Percentiles rank a stretch among this genome's conserved stretches.
Conservation (phyloP, 2,329 filamentous ascomycete species). For the Calonectria pseudoturangicola region DNA sequence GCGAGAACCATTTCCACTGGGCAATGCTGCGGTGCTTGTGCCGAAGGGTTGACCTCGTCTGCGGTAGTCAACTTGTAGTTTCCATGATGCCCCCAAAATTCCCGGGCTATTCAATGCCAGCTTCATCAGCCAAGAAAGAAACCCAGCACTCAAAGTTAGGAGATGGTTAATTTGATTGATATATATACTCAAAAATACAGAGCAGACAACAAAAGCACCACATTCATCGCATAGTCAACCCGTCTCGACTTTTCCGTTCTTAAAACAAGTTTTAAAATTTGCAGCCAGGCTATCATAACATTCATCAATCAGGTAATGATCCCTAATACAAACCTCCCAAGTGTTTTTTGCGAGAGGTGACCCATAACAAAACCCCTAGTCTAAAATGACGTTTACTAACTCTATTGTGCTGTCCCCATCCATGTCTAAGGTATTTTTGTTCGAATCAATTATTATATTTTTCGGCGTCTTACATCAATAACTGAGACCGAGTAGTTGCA, state of each 20-base stretch:
- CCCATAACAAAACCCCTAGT: not conserved
- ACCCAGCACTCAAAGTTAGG: too few species aligned
- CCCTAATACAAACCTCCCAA: not conserved
- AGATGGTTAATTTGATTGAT: not conserved
- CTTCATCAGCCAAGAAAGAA: too few species aligned
- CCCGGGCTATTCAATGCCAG: too few species aligned
- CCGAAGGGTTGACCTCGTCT: too few species aligned
- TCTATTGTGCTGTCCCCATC: not conserved
- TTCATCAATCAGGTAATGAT: not conserved
- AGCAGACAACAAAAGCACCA: not conserved
- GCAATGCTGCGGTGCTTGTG: too few species aligned
- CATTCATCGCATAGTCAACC: not conserved
- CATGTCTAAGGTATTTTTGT: not conserved
- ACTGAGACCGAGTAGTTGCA: not conserved
- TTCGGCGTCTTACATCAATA: slow-evolving; percentile 7
- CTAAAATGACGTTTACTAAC: not conserved
- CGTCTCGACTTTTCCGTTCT: not conserved
- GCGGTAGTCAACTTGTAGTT: too few species aligned
- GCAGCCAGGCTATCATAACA: not conserved
- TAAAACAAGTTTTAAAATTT: not conserved
- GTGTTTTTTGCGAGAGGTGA: not conserved
- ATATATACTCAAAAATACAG: not conserved
- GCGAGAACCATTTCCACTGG: too few species aligned
- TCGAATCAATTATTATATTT: not conserved
- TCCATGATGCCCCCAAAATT: too few species aligned